Conservation (phyloP, 108 stramenopile genomes). For the Cyclotella sp. region DNA sequence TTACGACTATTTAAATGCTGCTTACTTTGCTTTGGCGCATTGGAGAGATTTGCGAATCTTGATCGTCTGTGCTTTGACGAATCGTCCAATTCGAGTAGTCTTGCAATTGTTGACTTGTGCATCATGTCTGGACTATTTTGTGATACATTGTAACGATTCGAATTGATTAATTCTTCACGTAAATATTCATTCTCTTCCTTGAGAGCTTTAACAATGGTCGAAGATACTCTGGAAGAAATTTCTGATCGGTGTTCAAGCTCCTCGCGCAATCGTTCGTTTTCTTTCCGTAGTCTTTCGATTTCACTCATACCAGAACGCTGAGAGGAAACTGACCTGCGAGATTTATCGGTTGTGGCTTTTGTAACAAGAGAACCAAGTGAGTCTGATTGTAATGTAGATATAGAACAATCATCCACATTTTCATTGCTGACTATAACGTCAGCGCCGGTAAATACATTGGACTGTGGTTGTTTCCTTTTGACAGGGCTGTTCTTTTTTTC, state of each 20-base stretch:
- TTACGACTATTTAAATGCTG: conserved; percentile 6
- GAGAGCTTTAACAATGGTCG: conserved; percentile 18
- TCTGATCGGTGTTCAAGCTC: conserved; percentile 28
- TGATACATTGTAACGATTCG: not conserved
- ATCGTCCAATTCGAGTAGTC: not conserved
- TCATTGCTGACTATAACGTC: conserved; percentile 9
- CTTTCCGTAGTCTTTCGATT: conserved; percentile 44
- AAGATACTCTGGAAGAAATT: conserved; percentile 20
- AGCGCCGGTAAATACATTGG: conserved; percentile 5
- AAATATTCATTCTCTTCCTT: conserved; percentile 25
- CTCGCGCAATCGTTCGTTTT: conserved; percentile 38
- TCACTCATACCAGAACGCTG: conserved; percentile 32
- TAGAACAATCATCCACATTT: conserved; percentile 16
- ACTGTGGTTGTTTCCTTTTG: conserved; percentile 4
- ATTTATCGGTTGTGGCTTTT: not conserved
- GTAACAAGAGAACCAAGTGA: conserved; percentile 49
- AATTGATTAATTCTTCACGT: not conserved
- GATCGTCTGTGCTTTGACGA: not conserved
- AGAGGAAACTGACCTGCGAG: conserved; percentile 2
- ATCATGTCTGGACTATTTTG: not conserved
- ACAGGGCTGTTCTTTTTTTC: not conserved
- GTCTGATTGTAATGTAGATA: conserved; percentile 17
- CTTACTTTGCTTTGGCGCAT: not conserved
- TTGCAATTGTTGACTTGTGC: conserved; percentile 8
- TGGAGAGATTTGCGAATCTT: not conserved